Percentiles rank a stretch among this genome's conserved stretches.
Conservation (phyloP, 2,329 filamentous ascomycete species). For the Pyrenophora seminiperda region DNA sequence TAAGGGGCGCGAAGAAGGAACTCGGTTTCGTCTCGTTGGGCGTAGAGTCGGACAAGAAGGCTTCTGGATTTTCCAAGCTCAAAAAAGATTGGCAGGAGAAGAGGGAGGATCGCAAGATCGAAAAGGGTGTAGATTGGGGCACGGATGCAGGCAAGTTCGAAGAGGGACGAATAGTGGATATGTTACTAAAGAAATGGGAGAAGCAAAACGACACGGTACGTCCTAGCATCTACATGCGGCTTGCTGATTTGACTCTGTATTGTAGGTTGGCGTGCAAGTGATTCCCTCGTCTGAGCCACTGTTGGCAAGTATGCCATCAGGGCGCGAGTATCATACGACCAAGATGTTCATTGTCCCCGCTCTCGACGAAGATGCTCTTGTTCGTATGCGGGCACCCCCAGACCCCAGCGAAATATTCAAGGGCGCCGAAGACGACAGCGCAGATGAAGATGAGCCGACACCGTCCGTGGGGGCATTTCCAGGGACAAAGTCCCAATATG, state of each 20-base stretch:
- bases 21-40: slow-evolving; percentile 64
- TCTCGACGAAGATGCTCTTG: slow-evolving; percentile 68
- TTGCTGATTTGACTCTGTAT: slow-evolving; percentile 2
- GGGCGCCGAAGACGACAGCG: slow-evolving; percentile 45
- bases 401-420: slow-evolving; percentile 54
- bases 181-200: slow-evolving; percentile 86
- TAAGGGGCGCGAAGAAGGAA: slow-evolving; percentile 75
- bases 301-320: slow-evolving; percentile 80
- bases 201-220: slow-evolving; percentile 90
- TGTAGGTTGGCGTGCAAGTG: slow-evolving; percentile 76
- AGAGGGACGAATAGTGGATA: slow-evolving; percentile 82
- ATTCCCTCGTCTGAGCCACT: slow-evolving; percentile 75
- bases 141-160: slow-evolving; percentile 83
- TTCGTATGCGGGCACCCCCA: slow-evolving; percentile 62
- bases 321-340: slow-evolving; percentile 79
- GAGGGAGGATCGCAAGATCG: slow-evolving; percentile 77
- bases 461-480: slow-evolving; percentile 46
- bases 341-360: slow-evolving; percentile 69
- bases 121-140: slow-evolving; percentile 75
- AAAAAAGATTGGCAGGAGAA: slow-evolving; percentile 78
- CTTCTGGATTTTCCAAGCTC: slow-evolving; percentile 65
- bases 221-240: slow-evolving; percentile 2
- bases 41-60: slow-evolving; percentile 51
- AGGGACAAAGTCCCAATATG: slow-evolving; percentile 41
- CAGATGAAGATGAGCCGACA: slow-evolving; percentile 42